A percentile compares a stretch with the other conserved stretches of the same genome.
phyloP scores from a whole-genome alignment of 2,329 filamentous ascomycete genomes.

The Alternaria solani region DNA sequence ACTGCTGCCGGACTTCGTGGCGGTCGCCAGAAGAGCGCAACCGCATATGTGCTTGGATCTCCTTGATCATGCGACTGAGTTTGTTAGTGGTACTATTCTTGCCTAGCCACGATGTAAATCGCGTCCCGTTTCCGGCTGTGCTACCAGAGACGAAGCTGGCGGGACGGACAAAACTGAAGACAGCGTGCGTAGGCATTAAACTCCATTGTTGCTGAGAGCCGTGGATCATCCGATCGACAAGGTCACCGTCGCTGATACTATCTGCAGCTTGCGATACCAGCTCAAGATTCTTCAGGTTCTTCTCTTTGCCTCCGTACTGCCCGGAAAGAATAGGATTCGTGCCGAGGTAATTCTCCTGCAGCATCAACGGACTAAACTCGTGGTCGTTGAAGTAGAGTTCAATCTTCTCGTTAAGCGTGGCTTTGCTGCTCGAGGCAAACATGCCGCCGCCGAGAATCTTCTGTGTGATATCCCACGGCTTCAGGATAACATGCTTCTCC shows the following conservation, averaged over 20 bases:
- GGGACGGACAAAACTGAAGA: constrained; percentile 93
- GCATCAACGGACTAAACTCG: constrained; percentile 96
- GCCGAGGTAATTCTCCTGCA: constrained; percentile 95
- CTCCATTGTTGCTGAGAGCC: constrained; percentile 98
- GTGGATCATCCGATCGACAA: constrained; percentile 98
- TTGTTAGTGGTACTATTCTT: constrained; percentile 85
- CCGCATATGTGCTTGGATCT: constrained; percentile 97
- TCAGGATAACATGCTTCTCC: constrained; percentile 96
- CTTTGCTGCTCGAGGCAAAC: constrained; percentile 82
- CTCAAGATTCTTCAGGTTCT: constrained; percentile 83
- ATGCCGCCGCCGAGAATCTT: constrained; percentile 90
- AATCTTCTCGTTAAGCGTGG: constrained; percentile 95
- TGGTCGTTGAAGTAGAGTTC: constrained; percentile 99
- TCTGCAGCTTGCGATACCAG: constrained; percentile 87
- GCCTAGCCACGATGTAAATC: constrained; percentile 91
- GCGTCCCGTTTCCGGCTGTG: constrained; percentile 69
- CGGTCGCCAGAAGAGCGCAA: constrained; percentile 88
- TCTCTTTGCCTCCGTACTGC: constrained; percentile 70
- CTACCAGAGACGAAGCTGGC: constrained; percentile 86
- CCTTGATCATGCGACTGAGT: constrained; percentile 82
- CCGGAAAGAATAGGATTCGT: constrained; percentile 75
- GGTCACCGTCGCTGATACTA: constrained; percentile 95
- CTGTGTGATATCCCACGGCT: constrained; percentile 96
- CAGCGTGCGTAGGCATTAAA: constrained; percentile 93
- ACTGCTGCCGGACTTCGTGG: constrained; percentile 93